These are phyloP conservation scores for Hydnum rufescens DNA, from an alignment of 768 basidiomycete species.

Conservation along the genomic window DNA sequence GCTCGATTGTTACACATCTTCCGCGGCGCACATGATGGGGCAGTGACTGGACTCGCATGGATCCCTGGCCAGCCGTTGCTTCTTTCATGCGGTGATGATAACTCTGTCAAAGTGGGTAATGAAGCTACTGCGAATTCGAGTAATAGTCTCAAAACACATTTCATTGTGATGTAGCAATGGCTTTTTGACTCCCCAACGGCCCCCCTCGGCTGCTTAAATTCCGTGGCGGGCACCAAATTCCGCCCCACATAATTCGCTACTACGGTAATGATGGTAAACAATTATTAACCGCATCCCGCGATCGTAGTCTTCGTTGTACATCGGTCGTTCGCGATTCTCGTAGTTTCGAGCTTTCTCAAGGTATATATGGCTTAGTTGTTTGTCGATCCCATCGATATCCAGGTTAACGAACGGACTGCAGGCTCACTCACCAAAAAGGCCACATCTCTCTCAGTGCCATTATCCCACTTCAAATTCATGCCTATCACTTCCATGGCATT, in stretches of 20 bases:
- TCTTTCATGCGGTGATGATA: conserved; percentile 81
- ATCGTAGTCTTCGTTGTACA: conserved; percentile 75
- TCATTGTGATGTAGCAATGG: conserved; percentile 59
- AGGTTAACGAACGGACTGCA: conserved; percentile 18
- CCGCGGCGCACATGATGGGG: conserved; percentile 74
- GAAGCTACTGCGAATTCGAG: neutral
- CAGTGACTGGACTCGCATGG: conserved; percentile 73
- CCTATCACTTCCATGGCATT: conserved; percentile 59
- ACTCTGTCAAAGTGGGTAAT: conserved; percentile 66
- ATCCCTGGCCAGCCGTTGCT: conserved; percentile 81
- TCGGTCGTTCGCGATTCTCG: conserved; percentile 90
- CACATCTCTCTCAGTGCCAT: conserved; percentile 49
- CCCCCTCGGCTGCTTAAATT: conserved; percentile 78
- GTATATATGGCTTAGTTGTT: conserved; percentile 19
- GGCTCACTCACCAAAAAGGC: conserved; percentile 75
- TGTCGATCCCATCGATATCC: too few species aligned
- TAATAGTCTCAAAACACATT: neutral
- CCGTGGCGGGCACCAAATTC: conserved; percentile 78
- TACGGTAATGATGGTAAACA: conserved; percentile 97
- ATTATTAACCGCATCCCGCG: conserved; percentile 69
- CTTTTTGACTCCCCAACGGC: conserved; percentile 80
- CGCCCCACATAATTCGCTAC: conserved; percentile 81
- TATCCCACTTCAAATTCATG: conserved; percentile 69
- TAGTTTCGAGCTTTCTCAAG: conserved; percentile 89
- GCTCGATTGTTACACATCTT: conserved; percentile 71